These are phyloP conservation scores for Camelina hispida DNA, from an alignment of 345 rosid species.

Conservation along the genomic window DNA sequence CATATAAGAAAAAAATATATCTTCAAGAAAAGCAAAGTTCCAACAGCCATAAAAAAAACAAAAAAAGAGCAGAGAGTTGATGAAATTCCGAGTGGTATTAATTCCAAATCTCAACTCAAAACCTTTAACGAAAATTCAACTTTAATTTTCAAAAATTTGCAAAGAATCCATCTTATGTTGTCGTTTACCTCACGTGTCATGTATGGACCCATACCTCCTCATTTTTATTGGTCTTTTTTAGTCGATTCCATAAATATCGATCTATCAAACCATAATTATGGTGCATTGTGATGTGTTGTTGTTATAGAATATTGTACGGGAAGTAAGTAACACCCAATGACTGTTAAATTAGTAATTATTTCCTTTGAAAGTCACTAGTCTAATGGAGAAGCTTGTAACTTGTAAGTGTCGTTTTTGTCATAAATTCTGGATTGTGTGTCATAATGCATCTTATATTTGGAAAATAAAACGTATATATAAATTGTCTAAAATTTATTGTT, in stretches of 20 bases:
- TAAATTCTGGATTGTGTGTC: not conserved
- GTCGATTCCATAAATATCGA: constrained; percentile 26
- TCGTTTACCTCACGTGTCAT: constrained; percentile 39
- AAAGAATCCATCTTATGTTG: constrained; percentile 28
- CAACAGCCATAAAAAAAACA: not conserved
- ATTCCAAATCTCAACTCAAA: constrained; percentile 30
- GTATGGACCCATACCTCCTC: constrained; percentile 32
- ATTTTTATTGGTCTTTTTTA: not conserved
- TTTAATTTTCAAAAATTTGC: not conserved
- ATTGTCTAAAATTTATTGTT: not conserved
- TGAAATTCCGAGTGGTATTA: constrained; percentile 12
- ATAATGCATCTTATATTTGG: not conserved
- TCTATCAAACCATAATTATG: constrained; percentile 36
- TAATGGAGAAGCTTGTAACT: not conserved
- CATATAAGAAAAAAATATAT: not conserved
- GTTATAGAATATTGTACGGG: constrained; percentile 18
- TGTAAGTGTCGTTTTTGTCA: not conserved
- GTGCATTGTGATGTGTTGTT: constrained; percentile 34
- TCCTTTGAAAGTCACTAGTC: constrained; percentile 5
- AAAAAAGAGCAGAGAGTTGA: not conserved
- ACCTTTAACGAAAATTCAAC: not conserved
- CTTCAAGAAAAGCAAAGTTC: not conserved
- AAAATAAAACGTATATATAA: not conserved
- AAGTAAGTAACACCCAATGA: constrained; percentile 18
- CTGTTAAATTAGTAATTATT: not conserved